These are phyloP conservation scores for Russula sp. DNA, from an alignment of 768 basidiomycete species.

Conservation along the genomic window DNA sequence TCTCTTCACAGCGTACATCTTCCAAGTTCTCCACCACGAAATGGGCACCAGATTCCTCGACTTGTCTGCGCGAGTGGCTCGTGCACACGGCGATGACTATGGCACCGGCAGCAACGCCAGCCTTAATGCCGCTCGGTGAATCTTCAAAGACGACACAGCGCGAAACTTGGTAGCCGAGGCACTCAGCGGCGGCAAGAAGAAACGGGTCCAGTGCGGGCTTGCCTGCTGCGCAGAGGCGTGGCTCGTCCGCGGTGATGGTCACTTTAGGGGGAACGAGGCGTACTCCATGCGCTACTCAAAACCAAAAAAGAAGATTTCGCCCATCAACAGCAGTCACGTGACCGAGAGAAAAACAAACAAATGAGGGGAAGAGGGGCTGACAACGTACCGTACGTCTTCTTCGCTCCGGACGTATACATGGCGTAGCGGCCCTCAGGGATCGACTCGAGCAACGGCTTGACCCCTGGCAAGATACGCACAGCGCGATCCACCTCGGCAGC, in stretches of 20 bases:
- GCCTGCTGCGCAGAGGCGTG: no score
- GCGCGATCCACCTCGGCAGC: constrained; percentile 49
- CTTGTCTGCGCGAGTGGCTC: no score
- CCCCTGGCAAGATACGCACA: constrained; percentile 68
- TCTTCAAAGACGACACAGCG: no score
- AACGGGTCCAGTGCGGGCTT: constrained; percentile 58
- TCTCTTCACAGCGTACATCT: constrained; percentile 35
- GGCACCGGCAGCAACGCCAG: constrained; percentile 67
- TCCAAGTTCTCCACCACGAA: constrained; percentile 54
- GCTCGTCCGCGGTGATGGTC: constrained; percentile 71
- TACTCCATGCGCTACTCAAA: no score
- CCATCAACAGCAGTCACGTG: constrained; percentile 18
- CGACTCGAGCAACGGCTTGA: constrained; percentile 53
- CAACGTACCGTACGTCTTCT: constrained; percentile 61
- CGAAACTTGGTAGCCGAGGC: constrained; percentile 50
- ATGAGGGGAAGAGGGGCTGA: no score
- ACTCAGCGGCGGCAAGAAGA: constrained; percentile 52
- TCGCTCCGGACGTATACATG: constrained; percentile 67
- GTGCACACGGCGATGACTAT: no score
- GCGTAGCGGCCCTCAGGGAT: constrained; percentile 62
- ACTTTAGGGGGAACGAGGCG: constrained; percentile 60
- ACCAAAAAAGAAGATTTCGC: neutral
- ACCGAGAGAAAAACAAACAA: neutral
- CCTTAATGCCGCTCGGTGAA: constrained; percentile 55
- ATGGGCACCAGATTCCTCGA: no score